Base-by-base conservation (phyloP, 108 stramenopile genomes). In the Fragilariopsis cylindrus region DNA sequence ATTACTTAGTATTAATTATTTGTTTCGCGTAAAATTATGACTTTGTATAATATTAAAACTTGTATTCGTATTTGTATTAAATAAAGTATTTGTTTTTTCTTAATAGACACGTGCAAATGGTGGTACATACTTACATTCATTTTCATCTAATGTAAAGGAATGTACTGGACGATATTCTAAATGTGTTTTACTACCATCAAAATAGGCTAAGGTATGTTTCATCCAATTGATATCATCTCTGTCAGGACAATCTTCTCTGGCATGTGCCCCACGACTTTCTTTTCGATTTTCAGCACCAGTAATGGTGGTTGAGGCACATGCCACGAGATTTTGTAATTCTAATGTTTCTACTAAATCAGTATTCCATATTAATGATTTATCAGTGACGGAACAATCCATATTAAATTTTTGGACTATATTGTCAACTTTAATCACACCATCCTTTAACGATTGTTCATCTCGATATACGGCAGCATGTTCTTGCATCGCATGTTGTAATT, bases 381-480 rank as follows among this genome's bases (percentile, higher is more conserved):
- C 98, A 1, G 89, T 92, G 45, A 98, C 96, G 21, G 86, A 80
- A 8, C 98, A 84, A 72, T 99, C 93, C 47, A 48, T 67, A 40
- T 85, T 68, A 81, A 98, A 98, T 53, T 84, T 84, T 50, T 89
- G 30, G 5, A 97, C 96, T 18, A 98, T 90, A 11, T 85, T 79
- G 79, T 99, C 98, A 56, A 99, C 92, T 60, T 92, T 85, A 13
- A 69, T 60, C 60, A 79, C 82, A 48, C 99, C 99, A 75, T 97
- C 92, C 15, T 77, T 85, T 30, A 99, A 83, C 0, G 86, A 70
- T 48, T 97, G 91, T 21, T 83, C 80, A 11, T 97, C 98, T 54
- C 99, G 93, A 85, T 98, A 99, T 7, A 99, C 99, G 52, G 99
- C 98, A 21, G 99, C 99, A 86, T 99, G 91, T 71, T 98, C 92